phyloP scores from a whole-genome alignment of 495 filamentous ascomycete genomes.

The Penicillium angulare region DNA sequence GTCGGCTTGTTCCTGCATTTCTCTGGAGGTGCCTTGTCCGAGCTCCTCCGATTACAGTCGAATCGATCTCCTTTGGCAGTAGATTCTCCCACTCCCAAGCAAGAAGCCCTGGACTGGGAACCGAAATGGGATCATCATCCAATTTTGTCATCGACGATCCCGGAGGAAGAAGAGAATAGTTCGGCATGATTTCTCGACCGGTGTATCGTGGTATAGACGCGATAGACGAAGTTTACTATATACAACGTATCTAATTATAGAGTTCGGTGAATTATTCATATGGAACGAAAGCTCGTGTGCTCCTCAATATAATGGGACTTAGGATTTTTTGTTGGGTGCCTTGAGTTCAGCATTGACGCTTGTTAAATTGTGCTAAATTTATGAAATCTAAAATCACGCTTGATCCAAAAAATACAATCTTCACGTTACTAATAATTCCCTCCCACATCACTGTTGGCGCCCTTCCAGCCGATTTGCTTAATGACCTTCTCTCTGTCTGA shows the following conservation, averaged over 20 bases:
- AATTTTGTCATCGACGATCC: conserved; percentile 58
- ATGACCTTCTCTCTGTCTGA: not conserved
- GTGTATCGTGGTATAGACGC: too few relatives aligned
- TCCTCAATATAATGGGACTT: too few relatives aligned
- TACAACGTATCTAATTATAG: too few relatives aligned
- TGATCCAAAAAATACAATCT: not conserved
- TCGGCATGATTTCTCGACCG: not conserved
- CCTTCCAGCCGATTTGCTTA: not conserved
- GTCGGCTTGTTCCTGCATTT: conserved; percentile 21
- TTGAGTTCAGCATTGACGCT: too few relatives aligned
- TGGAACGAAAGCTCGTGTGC: too few relatives aligned
- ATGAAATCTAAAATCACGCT: too few relatives aligned
- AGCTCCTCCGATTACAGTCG: conserved; percentile 15
- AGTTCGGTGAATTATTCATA: too few relatives aligned
- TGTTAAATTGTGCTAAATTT: too few relatives aligned
- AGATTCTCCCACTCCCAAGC: conserved; percentile 6
- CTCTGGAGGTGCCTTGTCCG: conserved; percentile 12
- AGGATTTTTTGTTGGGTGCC: too few relatives aligned
- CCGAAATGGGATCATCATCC: conserved; percentile 34
- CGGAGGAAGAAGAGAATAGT: conserved; percentile 61
- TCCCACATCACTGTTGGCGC: not conserved
- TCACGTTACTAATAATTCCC: not conserved
- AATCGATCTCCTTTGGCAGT: conserved; percentile 4
- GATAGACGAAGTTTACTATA: too few relatives aligned
- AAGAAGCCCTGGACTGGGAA: conserved; percentile 35